Evolutionary conservation across 805 yeast genomes (phyloP).

Genomic region (Nakazawaea pomicola): DNA sequence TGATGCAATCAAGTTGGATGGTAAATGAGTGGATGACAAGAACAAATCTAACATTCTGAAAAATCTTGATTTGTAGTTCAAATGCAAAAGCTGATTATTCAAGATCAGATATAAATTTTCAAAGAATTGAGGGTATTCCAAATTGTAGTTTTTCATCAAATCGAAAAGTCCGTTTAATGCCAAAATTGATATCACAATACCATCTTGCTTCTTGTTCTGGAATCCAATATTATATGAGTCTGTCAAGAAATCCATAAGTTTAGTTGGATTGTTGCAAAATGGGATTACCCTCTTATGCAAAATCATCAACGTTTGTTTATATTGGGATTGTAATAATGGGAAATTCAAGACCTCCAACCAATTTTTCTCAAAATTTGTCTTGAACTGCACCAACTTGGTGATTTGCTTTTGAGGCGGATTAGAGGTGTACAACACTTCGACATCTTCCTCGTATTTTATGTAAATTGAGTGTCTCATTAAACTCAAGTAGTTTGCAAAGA

Average conservation of each 20-base stretch:
- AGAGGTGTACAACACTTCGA: constrained; percentile 32
- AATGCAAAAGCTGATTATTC: constrained; percentile 69
- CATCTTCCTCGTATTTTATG: constrained; percentile 27
- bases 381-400: constrained; percentile 36
- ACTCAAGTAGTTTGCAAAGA: constrained; percentile 37
- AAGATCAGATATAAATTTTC: constrained; percentile 75
- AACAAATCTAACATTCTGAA: constrained; percentile 83
- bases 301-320: constrained; percentile 61
- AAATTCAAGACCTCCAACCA: constrained; percentile 56
- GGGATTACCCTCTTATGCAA: constrained; percentile 86
- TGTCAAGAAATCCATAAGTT: constrained; percentile 89
- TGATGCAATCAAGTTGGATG: constrained; percentile 80
- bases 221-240: constrained; percentile 62
- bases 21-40: constrained; percentile 80
- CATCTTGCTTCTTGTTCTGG: constrained; percentile 13
- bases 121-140: constrained; percentile 91
- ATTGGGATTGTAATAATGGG: constrained; percentile 46
- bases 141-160: constrained; percentile 72
- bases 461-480: constrained; percentile 28
- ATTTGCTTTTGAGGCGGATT: constrained; percentile 40
- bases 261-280: constrained; percentile 69
- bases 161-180: constrained; percentile 86
- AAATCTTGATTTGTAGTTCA: constrained; percentile 80
- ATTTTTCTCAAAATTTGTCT: constrained; percentile 61
- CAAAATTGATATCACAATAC: constrained; percentile 40